Percentiles rank a stretch among this genome's conserved stretches.
phyloP scores from a whole-genome alignment of 768 basidiomycete species.

The Cystofilobasidium ferigula region DNA sequence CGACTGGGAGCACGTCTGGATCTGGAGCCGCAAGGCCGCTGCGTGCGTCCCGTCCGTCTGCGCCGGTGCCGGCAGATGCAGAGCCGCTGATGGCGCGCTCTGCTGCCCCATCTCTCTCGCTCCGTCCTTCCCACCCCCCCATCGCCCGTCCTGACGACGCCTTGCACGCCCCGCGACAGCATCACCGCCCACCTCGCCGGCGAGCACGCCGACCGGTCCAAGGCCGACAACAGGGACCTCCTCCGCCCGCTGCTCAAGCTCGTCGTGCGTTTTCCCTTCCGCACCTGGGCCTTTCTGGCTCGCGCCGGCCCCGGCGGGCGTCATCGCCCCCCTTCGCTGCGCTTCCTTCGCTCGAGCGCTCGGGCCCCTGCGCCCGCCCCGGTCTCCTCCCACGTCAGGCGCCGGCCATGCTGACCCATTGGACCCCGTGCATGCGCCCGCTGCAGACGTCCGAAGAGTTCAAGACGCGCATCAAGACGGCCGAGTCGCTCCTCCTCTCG shows the following conservation, averaged over 20 bases:
- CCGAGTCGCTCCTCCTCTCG: conserved; percentile 7
- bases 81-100: not conserved
- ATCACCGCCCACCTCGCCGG: conserved; percentile 12
- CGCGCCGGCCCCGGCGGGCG: not conserved
- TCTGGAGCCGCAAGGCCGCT: conserved; percentile 21
- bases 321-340: not conserved
- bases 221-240: not conserved
- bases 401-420: no score
- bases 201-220: conserved; percentile 11
- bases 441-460: conserved; percentile 6
- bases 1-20: conserved; percentile 17
- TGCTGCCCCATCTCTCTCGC: not conserved
- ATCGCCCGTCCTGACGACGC: not conserved
- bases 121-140: not conserved
- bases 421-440: no score
- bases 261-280: conserved; percentile 7
- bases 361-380: not conserved
- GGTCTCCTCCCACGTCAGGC: not conserved
- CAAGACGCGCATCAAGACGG: not conserved
- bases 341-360: not conserved
- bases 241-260: not conserved
- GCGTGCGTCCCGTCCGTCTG: conserved; percentile 6
- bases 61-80: not conserved
- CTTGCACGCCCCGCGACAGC: not conserved
- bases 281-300: not conserved